These are phyloP conservation scores for Cyclotella cryptica DNA, from an alignment of 108 stramenopile genomes.

Conservation along the genomic window DNA sequence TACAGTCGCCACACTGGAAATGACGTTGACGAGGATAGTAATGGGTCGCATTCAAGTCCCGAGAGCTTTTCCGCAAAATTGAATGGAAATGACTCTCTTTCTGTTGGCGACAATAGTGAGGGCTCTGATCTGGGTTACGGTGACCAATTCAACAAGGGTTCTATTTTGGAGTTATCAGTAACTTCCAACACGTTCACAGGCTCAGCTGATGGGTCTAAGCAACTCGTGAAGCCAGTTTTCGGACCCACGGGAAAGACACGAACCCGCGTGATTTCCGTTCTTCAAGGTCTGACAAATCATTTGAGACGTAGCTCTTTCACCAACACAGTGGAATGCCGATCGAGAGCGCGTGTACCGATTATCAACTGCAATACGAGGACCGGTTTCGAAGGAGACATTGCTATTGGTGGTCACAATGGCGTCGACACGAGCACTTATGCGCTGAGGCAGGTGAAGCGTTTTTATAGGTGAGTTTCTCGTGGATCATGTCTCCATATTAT, in stretches of 20 bases:
- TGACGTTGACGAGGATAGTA: not conserved
- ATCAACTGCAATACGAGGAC: constrained; percentile 67
- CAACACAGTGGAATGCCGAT: constrained; percentile 57
- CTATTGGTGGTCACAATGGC: constrained; percentile 84
- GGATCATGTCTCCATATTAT: too few relatives aligned
- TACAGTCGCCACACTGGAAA: constrained; percentile 21
- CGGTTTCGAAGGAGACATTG: constrained; percentile 85
- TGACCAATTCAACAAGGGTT: not conserved
- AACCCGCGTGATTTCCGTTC: constrained; percentile 54
- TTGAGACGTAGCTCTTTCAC: constrained; percentile 52
- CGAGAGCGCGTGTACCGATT: constrained; percentile 77
- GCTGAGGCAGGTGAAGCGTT: constrained; percentile 56
- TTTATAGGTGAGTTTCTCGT: constrained; percentile 71
- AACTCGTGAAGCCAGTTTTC: constrained; percentile 19
- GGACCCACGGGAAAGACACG: constrained; percentile 64
- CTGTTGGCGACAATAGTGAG: constrained; percentile 2
- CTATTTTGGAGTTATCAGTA: constrained; percentile 39
- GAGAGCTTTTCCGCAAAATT: not conserved
- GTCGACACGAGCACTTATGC: constrained; percentile 80
- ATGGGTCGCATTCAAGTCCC: not conserved
- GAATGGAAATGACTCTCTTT: not conserved
- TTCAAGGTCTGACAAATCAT: constrained; percentile 47
- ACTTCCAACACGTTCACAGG: constrained; percentile 11
- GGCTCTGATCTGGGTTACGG: not conserved
- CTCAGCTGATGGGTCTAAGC: constrained; percentile 34